These are phyloP conservation scores for Salvia hispanica DNA, from an alignment of 257 asterid genomes.

Conservation along the genomic window DNA sequence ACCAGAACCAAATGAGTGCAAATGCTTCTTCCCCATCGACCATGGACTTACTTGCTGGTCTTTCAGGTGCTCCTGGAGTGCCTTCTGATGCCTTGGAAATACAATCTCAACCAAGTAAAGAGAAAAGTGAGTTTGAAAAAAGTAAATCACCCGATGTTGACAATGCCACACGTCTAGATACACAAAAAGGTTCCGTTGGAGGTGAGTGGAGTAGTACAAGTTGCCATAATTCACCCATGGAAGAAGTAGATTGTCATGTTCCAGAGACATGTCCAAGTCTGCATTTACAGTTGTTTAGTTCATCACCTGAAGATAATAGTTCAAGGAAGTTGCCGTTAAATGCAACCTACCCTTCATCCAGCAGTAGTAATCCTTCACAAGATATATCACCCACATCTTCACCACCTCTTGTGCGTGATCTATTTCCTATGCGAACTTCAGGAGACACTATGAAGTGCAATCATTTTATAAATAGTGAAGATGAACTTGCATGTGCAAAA, in stretches of 20 bases:
- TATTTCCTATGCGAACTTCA: conserved; percentile 63
- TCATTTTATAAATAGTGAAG: conserved; percentile 40
- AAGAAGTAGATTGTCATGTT: conserved; percentile 50
- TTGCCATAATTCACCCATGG: conserved; percentile 52
- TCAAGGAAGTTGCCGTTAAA: conserved; percentile 44
- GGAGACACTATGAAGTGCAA: conserved; percentile 47
- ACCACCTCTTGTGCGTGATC: conserved; percentile 65
- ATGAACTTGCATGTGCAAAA: conserved; percentile 37
- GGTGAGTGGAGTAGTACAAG: conserved; percentile 67
- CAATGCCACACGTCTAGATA: conserved; percentile 40
- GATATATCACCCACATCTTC: conserved; percentile 74
- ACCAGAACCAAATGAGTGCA: conserved; percentile 39
- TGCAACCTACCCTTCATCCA: conserved; percentile 62
- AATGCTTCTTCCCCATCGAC: conserved; percentile 57
- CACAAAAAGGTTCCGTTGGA: conserved; percentile 43
- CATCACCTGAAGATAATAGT: conserved; percentile 65
- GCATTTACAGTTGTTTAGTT: conserved; percentile 61
- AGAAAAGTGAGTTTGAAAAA: conserved; percentile 65
- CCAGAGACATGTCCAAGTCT: conserved; percentile 50
- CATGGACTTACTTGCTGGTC: conserved; percentile 69
- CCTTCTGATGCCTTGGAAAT: conserved; percentile 42
- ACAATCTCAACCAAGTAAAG: conserved; percentile 58
- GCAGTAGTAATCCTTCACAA: conserved; percentile 66
- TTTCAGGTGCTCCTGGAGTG: conserved; percentile 51
- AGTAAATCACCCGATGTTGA: conserved; percentile 55